Evolutionary conservation across 2,329 filamentous ascomycete species (phyloP), one percentile per base, ranked within the genome.

Genomic region (Fusarium sp.): DNA sequence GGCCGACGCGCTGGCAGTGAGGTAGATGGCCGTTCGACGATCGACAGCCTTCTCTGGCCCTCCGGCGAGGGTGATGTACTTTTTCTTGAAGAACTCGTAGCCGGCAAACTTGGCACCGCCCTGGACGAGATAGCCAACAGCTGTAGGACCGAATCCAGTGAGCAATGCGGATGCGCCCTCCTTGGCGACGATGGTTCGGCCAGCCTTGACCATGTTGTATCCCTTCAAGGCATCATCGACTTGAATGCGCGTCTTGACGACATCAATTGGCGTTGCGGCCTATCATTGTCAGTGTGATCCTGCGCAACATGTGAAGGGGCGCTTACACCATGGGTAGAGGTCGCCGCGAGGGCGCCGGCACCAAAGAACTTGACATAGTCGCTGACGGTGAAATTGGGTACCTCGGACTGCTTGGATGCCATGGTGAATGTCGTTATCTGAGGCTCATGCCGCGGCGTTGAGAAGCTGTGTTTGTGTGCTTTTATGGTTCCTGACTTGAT

Each of bases 21-120:
- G 89, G 85, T 96, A 96, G 79, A 97, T 82, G 68, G 83, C 83
- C 4, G 85, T 88, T 69, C 86, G 83, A 65, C 79, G 76, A 12
- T 76, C 67, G 18, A 83, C 81, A 40, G 85, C 85, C 62, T 75
- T 78, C 30, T 85, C 83, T 34, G 82, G 82, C 0, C 84, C 84
- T 46, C 85, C 94, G 65, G 92, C 83, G 62, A 89, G 75, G 81
- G 91, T 88, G 82, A 97, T 94, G 80, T 89, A 91, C 82, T 92
- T 89, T 84, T 95, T 92, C 89, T 97, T 97, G 91, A 97, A 97
- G 87, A 94, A 93, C 84, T 97, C 94, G 84, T 97, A 97, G 77
- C 94, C 94, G 77, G 93, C 92, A 83, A 97, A 97, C 86, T 97
- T 97, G 87, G 92, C 92, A 74, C 93, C 93, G 79, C 94, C 94